Evolutionary conservation across 768 basidiomycete species (phyloP), one percentile per base, ranked within the genome.

Genomic region (Rickenella mellea): DNA sequence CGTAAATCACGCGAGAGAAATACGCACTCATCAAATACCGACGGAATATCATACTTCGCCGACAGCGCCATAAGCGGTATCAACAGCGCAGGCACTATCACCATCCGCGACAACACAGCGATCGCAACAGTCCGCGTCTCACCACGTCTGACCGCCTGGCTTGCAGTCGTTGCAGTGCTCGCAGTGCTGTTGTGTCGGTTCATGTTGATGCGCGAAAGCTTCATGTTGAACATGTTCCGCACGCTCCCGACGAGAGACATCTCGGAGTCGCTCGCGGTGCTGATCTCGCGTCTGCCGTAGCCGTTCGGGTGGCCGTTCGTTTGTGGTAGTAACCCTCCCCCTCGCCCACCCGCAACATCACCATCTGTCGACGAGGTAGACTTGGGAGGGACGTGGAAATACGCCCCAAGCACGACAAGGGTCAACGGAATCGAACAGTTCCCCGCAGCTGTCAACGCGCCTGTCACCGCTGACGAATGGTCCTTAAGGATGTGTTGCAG

Each of bases 361-460:
- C 20, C 36, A 19, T 39, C 42, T 12, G 26, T 24, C 7, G 40
- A 28, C 33, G 12, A 6, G 11, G 27, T 22, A 14, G 37, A 29
- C 25, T 49, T 32, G 2, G 63, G 61, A 5, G 69, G 65, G 0
- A 65, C 66, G 57, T 79, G 83, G 63, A 94, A 94, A 67, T 93
- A 97, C 11, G 86, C 91, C 9, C 93, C 93, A 31, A 97, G 79
- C 5, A 96, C 90, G 43, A 97, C 71, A 20, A 96, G 67, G 2
- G 93, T 97, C 21, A 97, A 55, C 0, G 93, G 94, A 46, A 97
- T 82, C 8, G 83, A 80, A 46, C 87, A 89, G 46, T 71, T 77
- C 1, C 90, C 87, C 1, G 82, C 78, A 10, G 66, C 63, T 2
- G 64, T 68, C 38, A 92, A 60, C 0, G 87, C 82, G 22, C 78